Evolutionary conservation across 352 stramenopile genomes (phyloP), one percentile per base, ranked within the genome.

Genomic region (Phytophthora sp.): DNA sequence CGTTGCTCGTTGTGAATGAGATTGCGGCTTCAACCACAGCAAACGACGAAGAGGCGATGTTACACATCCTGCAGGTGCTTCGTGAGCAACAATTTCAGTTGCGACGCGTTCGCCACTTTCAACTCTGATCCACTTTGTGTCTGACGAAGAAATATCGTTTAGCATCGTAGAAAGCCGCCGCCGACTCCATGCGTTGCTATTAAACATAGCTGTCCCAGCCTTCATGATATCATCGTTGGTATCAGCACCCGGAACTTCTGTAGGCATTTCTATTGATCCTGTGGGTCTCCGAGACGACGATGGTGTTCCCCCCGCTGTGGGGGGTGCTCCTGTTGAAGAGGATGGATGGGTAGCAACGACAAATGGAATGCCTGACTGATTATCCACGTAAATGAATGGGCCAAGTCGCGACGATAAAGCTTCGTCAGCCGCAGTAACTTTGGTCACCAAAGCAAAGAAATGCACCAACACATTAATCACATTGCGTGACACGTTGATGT

Each of bases 321-420:
- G 10, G 9, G 24, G 3, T 37, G 54, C 27, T 46, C 32, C 44
- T 48, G 34, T 41, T 10, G 66, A 75, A 12, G 65, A 72, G 12
- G 76, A 71, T 26, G 74, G 69, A 41, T 89, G 77, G 4, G 75
- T 85, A n/a, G 87, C 87, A 8, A 91, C 76, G n/a, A 88, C 59
- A 63, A 95, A 92, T 20, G 80, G 80, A 46, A 95, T 93, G 9
- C 87, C 87, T 2, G 84, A 92, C 42, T 95, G 84, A 43, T 95
- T 95, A 45, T 95, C 87, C 6, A 95, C 83, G 51, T 95, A 95
- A 44, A 95, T 91, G 55, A 88, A 92, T 17, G 84, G 82, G 1
- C 87, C 87, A 23, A 95, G 81, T 7, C 79, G 81, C 8, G 75
- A 72, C 31, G 59, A 65, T 24, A 81, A 60, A 12, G 61, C 68